Percentiles rank a stretch among this genome's conserved stretches.
Evolutionary conservation across 192 early-diverging fungal genomes (phyloP).

Genomic region (Linnemannia hyalina): DNA sequence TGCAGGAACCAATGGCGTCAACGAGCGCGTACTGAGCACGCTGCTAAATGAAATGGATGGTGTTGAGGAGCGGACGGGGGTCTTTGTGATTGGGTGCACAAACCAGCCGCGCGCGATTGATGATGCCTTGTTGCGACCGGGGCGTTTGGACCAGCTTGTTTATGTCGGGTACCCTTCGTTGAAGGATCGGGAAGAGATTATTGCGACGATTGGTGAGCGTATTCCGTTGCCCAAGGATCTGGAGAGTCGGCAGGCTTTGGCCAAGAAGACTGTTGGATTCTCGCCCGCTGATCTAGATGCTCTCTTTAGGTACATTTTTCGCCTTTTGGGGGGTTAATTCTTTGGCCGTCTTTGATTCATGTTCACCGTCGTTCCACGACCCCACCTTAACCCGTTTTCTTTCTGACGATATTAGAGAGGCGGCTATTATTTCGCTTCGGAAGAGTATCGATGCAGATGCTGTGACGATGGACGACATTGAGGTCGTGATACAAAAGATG

Average conservation of each 20-base stretch:
- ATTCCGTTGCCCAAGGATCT: constrained; percentile 71
- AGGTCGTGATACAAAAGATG: constrained; percentile 29
- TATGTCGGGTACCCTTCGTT: constrained; percentile 72
- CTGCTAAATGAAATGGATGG: constrained; percentile 99
- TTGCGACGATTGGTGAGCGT: constrained; percentile 69
- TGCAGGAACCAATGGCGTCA: constrained; percentile 79
- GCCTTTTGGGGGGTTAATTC: background rate
- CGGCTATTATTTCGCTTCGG: constrained; percentile 42
- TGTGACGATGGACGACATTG: constrained; percentile 33
- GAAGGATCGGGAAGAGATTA: constrained; percentile 77
- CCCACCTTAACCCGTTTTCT: background rate
- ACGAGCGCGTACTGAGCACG: constrained; percentile 92
- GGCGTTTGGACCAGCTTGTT: constrained; percentile 90
- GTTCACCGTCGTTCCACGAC: background rate
- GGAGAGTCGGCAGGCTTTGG: constrained; percentile 58
- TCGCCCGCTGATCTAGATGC: constrained; percentile 84
- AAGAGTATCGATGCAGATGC: constrained; percentile 19
- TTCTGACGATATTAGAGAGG: constrained; percentile 25
- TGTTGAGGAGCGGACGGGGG: constrained; percentile 84
- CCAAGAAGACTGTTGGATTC: constrained; percentile 71
- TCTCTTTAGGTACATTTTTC: constrained; percentile 61
- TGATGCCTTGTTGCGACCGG: constrained; percentile 83
- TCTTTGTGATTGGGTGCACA: constrained; percentile 94
- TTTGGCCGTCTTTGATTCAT: too few species aligned
- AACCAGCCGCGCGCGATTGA: constrained; percentile 91